phyloP scores from a whole-genome alignment of 176 grass and related monocot genomes.

The Carex cristatella region DNA sequence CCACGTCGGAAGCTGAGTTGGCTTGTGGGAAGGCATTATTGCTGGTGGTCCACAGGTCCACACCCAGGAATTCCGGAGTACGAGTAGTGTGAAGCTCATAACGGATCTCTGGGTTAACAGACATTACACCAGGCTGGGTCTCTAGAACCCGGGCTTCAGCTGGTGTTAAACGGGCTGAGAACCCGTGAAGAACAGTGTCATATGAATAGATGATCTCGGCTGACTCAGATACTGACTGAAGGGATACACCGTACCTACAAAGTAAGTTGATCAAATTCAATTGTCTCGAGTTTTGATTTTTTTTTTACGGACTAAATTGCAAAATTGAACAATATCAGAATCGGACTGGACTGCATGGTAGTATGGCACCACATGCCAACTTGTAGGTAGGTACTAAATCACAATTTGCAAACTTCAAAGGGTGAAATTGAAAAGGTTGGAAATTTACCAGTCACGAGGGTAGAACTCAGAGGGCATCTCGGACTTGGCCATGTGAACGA shows the following conservation, averaged over 20 bases:
- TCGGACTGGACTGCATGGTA: background rate
- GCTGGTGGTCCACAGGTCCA: conserved; percentile 26
- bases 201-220: conserved; percentile 77
- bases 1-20: conserved; percentile 42
- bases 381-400: background rate
- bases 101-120: conserved; percentile 69
- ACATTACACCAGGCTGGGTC: conserved; percentile 50
- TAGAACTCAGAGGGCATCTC: conserved; percentile 62
- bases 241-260: conserved; percentile 56
- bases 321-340: background rate
- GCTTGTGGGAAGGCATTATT: conserved; percentile 29
- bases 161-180: conserved; percentile 59
- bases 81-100: conserved; percentile 93
- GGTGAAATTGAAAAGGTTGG: background rate
- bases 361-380: background rate
- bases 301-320: background rate
- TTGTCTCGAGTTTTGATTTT: background rate
- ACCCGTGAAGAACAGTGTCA: conserved; percentile 69
- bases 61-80: conserved; percentile 67
- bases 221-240: conserved; percentile 62
- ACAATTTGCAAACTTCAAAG: conserved; percentile 3
- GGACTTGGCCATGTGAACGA: conserved; percentile 65
- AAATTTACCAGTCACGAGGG: conserved; percentile 39
- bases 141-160: conserved; percentile 55
- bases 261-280: background rate